phyloP scores from a whole-genome alignment of 352 stramenopile species.

The Pythium vanterpoolii region DNA sequence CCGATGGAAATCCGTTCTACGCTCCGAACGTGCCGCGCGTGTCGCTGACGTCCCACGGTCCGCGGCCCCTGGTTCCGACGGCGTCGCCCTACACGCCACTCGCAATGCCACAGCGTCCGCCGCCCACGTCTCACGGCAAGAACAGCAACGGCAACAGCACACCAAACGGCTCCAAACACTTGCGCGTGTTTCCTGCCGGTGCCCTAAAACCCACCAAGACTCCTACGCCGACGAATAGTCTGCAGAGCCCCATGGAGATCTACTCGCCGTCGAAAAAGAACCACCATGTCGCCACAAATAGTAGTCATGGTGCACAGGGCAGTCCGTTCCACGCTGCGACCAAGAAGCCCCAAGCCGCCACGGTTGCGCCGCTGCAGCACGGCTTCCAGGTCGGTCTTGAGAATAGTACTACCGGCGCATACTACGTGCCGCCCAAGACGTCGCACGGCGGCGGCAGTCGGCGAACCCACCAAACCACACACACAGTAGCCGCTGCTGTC shows the following conservation, averaged over 20 bases:
- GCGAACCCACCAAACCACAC: conserved; percentile 1
- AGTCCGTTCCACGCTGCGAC: not conserved
- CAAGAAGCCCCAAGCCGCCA: conserved; percentile 1
- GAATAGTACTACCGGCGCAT: not conserved
- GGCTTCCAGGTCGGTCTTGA: too few relatives aligned
- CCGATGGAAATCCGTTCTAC: not conserved
- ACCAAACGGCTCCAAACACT: conserved; percentile 12
- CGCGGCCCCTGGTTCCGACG: conserved; percentile 11
- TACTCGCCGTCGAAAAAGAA: conserved; percentile 49
- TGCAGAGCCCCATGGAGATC: conserved; percentile 44
- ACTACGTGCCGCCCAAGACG: conserved; percentile 29
- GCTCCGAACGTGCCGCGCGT: conserved; percentile 12
- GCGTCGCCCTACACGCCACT: conserved; percentile 28
- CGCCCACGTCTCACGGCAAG: conserved; percentile 37
- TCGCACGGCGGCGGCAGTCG: conserved; percentile 13
- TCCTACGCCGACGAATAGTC: not conserved
- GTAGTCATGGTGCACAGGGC: conserved; percentile 12
- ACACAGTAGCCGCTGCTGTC: not conserved
- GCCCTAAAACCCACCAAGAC: conserved; percentile 3
- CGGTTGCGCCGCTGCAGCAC: conserved; percentile 14
- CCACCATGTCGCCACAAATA: conserved; percentile 15
- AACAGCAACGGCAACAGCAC: conserved; percentile 19
- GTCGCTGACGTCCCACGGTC: conserved; percentile 63
- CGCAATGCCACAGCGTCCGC: conserved; percentile 46
- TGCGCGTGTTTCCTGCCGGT: conserved; percentile 11